phyloP scores from a whole-genome alignment of 2,329 filamentous ascomycete genomes.

The Claviceps fusiformis region DNA sequence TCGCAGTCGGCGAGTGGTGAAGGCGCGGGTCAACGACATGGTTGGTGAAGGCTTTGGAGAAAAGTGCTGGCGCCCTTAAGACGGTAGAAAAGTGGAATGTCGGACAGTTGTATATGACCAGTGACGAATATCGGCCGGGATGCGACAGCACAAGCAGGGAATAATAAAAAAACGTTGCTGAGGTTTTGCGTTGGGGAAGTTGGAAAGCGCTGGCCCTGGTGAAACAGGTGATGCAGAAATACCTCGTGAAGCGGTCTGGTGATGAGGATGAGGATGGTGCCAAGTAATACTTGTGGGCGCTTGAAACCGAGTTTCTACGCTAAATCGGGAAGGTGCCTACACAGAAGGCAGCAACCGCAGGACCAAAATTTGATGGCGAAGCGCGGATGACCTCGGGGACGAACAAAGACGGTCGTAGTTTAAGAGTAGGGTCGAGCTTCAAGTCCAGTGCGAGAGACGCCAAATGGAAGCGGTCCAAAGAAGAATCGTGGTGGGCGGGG shows the following conservation, averaged over 20 bases:
- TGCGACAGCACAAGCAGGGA: neutral
- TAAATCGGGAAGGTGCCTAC: slow-evolving; percentile 9
- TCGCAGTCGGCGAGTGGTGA: slow-evolving; percentile 56
- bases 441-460: neutral
- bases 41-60: slow-evolving; percentile 4
- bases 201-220: neutral
- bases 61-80: neutral
- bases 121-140: neutral
- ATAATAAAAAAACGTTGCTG: neutral
- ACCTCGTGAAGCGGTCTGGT: neutral
- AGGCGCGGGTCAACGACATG: slow-evolving; percentile 53
- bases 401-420: neutral
- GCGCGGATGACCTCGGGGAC: neutral
- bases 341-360: neutral
- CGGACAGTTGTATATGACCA: neutral
- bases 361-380: neutral
- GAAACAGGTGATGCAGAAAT: neutral
- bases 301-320: neutral
- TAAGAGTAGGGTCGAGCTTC: neutral
- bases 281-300: neutral
- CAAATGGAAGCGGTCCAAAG: neutral
- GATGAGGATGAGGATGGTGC: neutral
- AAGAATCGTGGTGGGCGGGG: neutral
- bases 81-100: slow-evolving; percentile 1
- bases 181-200: neutral